phyloP scores from a whole-genome alignment of 2,329 filamentous ascomycete genomes.

The Clonostachys rosea region DNA sequence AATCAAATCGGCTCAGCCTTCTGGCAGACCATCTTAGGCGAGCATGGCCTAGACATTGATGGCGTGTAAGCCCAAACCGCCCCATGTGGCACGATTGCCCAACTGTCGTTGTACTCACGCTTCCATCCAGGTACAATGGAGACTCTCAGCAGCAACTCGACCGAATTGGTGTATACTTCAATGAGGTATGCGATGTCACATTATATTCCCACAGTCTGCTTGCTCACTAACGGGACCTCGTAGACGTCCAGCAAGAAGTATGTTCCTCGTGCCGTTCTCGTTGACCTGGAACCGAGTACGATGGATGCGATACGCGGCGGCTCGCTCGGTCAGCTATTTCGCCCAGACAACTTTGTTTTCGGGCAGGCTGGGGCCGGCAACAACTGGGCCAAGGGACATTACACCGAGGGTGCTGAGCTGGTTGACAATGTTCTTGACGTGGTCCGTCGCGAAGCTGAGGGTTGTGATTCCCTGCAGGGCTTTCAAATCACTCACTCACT shows the following conservation, averaged over 20 bases:
- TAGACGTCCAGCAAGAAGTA: constrained; percentile 98
- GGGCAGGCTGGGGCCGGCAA: constrained; percentile 99
- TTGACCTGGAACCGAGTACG: constrained; percentile 98
- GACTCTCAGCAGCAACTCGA: constrained; percentile 98
- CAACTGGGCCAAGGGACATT: constrained; percentile 99
- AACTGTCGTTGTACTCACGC: too few relatives aligned
- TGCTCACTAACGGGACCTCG: constrained; percentile 1
- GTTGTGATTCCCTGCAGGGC: constrained; percentile 98
- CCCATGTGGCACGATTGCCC: too few relatives aligned
- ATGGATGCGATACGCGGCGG: constrained; percentile 99
- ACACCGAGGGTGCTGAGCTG: constrained; percentile 98
- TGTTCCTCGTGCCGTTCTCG: constrained; percentile 97
- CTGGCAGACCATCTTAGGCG: constrained; percentile 86
- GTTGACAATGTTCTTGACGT: constrained; percentile 98
- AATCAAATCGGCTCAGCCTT: constrained; percentile 99
- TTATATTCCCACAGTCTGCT: background rate
- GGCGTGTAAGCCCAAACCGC: constrained; percentile 65
- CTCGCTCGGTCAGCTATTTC: constrained; percentile 98
- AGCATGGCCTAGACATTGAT: constrained; percentile 96
- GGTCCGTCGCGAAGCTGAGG: constrained; percentile 96
- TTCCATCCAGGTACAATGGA: constrained; percentile 55
- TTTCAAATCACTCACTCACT: constrained; percentile 99
- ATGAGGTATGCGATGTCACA: constrained; percentile 49
- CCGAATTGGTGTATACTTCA: constrained; percentile 99
- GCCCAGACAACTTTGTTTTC: constrained; percentile 99